Base-by-base conservation (phyloP, 306 rosid species). In the Glycine latifolia region DNA sequence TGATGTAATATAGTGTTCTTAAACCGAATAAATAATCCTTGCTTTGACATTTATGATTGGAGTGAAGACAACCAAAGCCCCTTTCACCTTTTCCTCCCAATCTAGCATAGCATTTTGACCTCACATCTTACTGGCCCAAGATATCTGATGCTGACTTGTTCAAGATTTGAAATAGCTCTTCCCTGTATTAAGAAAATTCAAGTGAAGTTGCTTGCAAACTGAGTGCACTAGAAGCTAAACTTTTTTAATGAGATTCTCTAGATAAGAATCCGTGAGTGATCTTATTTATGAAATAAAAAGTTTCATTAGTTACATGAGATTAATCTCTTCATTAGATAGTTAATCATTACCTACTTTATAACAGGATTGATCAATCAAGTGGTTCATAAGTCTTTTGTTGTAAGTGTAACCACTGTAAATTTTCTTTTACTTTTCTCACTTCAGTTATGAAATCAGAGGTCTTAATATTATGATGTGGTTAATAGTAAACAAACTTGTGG, bases 121-220 rank as follows among this genome's bases (percentile, higher is more conserved):
- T 81, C 71, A 60, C 77, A 81, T 31, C 78, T 93, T 87, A 94
- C 88, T 78, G 91, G 58, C 95, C 97, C 83, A 92, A 73, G 67
- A 94, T 73, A 53, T 91, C 89, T 3, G 89, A 81, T 78, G 87
- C 66, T 48, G 94, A 76, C 83, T 94, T 94, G 84, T 87, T 78
- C 79, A 87, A 14, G 47, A 86, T 89, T 90, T 85, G 81, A 50
- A 91, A 82, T 75, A 94, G 92, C 89, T 94, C 97, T 87, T 89
- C 91, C 88, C 97, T 95, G 88, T 54, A 77, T 35, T 80, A 83
- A 77, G 59, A 84, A 49, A 75, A 81, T 48, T 77, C 75, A 66
- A 52, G 78, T 76, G 63, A 71, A 75, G 46, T 35, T 61, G 69
- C 56, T 60, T 15, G 58, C 63, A 75, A 69, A 80, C 7, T 69